Conservation (phyloP, 2,329 filamentous ascomycete species). For the Xenoacremonium recifei region DNA sequence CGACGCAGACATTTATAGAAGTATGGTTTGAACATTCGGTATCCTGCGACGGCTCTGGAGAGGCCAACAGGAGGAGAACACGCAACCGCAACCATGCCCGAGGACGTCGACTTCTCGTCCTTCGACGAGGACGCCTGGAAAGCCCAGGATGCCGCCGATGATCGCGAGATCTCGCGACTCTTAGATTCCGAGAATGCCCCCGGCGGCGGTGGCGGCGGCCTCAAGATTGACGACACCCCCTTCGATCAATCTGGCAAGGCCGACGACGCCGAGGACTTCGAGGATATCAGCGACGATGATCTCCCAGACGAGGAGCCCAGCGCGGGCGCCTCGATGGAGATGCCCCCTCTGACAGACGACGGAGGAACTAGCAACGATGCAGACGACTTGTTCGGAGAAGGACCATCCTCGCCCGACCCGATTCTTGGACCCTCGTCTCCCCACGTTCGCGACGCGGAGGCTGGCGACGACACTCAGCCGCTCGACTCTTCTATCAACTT, state of each 20-base stretch:
- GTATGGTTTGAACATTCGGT: conserved; percentile 24
- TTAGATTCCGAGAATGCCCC: conserved; percentile 42
- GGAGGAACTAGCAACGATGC: conserved; percentile 58
- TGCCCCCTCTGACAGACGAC: conserved; percentile 58
- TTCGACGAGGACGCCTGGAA: conserved; percentile 36
- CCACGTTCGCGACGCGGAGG: conserved; percentile 40
- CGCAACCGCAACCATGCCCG: conserved; percentile 31
- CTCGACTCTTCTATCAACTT: conserved; percentile 34
- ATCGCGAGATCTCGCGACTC: conserved; percentile 44
- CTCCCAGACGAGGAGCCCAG: conserved; percentile 70
- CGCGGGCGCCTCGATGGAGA: conserved; percentile 41
- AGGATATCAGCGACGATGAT: conserved; percentile 89
- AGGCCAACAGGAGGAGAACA: conserved; percentile 20
- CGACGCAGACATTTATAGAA: conserved; percentile 11
- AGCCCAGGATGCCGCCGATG: conserved; percentile 48
- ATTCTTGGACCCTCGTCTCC: conserved; percentile 44
- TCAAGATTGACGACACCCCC: conserved; percentile 43
- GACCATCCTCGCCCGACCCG: conserved; percentile 48
- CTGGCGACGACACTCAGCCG: conserved; percentile 32
- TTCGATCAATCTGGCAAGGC: conserved; percentile 76
- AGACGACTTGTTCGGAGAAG: conserved; percentile 70
- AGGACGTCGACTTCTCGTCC: conserved; percentile 33
- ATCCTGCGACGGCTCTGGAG: conserved; percentile 19
- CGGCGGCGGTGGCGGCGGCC: conserved; percentile 34
- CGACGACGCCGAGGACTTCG: conserved; percentile 86